A percentile compares a stretch with the other conserved stretches of the same genome.
Conservation (phyloP, 2,329 filamentous ascomycete species). For the Clonostachys byssicola region DNA sequence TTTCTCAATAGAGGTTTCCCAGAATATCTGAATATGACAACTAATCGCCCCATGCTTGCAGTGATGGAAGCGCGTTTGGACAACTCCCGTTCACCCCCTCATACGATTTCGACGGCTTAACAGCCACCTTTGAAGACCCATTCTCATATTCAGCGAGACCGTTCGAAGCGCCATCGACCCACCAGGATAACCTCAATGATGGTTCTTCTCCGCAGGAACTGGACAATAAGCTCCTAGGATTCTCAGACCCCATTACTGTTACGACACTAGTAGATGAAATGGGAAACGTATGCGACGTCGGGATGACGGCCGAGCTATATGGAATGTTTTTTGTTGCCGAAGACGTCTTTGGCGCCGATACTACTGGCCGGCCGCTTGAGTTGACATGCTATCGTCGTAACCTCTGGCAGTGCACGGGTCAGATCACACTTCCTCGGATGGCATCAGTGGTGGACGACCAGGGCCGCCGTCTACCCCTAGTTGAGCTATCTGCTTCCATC, state of each 20-base stretch:
- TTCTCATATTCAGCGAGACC: constrained; percentile 49
- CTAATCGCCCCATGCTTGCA: constrained; percentile 5
- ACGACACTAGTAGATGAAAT: constrained; percentile 61
- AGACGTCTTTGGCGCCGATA: constrained; percentile 66
- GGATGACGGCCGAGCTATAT: constrained; percentile 71
- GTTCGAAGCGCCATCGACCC: constrained; percentile 35
- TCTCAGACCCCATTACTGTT: constrained; percentile 60
- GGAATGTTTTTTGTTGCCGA: constrained; percentile 89
- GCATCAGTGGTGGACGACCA: constrained; percentile 69
- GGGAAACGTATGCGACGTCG: constrained; percentile 58
- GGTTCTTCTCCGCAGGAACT: constrained; percentile 50
- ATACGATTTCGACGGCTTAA: constrained; percentile 58
- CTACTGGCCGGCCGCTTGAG: constrained; percentile 61
- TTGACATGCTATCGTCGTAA: constrained; percentile 94
- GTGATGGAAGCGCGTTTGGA: constrained; percentile 25
- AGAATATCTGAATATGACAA: too few relatives aligned
- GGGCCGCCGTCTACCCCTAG: constrained; percentile 71
- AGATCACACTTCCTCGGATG: constrained; percentile 72
- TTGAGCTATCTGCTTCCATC: constrained; percentile 76
- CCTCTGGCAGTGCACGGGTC: constrained; percentile 90
- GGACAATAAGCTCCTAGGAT: constrained; percentile 71
- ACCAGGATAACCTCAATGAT: constrained; percentile 37
- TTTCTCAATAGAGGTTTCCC: neutral
- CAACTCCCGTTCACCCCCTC: constrained; percentile 49
- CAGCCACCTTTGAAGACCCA: constrained; percentile 61